Evolutionary conservation across 148 eudicot genomes (phyloP).

Genomic region (Cornus suecica): DNA sequence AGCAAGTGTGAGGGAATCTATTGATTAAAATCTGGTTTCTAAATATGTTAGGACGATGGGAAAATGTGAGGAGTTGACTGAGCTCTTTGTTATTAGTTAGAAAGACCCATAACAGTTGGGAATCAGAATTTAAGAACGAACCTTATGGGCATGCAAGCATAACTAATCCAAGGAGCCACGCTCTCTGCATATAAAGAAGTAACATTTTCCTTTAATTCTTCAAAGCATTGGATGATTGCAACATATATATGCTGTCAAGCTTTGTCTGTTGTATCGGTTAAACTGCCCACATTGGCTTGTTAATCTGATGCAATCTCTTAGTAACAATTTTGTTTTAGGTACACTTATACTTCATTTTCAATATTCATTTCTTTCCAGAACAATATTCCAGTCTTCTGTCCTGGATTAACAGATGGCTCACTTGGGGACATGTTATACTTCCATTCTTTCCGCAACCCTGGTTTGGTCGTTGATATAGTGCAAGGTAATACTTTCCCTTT

Average conservation of each 20-base stretch:
- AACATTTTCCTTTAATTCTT: not conserved
- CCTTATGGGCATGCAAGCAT: not conserved
- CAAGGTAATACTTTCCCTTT: conserved; percentile 48
- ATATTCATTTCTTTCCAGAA: conserved; percentile 41
- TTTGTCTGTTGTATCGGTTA: not conserved
- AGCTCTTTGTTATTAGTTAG: not conserved
- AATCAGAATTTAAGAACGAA: not conserved
- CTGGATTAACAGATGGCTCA: conserved; percentile 91
- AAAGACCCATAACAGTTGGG: not conserved
- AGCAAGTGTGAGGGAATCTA: not conserved
- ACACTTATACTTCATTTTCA: not conserved
- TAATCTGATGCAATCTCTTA: not conserved
- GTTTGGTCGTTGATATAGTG: conserved; percentile 73
- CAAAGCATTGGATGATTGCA: not conserved
- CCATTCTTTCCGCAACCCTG: conserved; percentile 76
- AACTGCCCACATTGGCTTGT: not conserved
- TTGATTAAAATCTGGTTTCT: not conserved
- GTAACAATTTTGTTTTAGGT: no score
- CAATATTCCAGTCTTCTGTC: conserved; percentile 83
- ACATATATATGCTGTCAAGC: not conserved
- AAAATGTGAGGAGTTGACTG: not conserved
- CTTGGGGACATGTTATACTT: conserved; percentile 92
- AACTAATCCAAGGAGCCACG: not conserved
- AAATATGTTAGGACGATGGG: not conserved
- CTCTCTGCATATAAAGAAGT: not conserved